Evolutionary conservation across 495 filamentous ascomycete species (phyloP).

Genomic region (Tuber umbilicatum): DNA sequence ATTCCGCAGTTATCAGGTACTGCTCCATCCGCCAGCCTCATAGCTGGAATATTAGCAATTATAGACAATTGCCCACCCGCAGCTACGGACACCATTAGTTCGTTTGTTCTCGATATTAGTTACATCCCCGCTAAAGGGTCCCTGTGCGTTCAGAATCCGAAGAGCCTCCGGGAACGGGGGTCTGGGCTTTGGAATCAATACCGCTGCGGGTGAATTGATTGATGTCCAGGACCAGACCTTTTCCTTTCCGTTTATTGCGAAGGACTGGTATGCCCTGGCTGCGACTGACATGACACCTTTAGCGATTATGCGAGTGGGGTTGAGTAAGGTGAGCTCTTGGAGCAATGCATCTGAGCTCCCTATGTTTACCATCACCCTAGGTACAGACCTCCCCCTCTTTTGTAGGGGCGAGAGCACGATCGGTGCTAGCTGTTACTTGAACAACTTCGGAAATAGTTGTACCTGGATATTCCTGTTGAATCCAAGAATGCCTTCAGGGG

Average conservation of each 20-base stretch:
- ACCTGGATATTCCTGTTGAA: too few relatives aligned
- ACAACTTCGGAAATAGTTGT: slow-evolving; percentile 44
- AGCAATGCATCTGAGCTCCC: slow-evolving; percentile 59
- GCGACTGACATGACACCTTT: slow-evolving; percentile 53
- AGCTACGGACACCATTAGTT: too few relatives aligned
- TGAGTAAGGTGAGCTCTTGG: slow-evolving; percentile 53
- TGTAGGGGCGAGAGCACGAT: slow-evolving; percentile 66
- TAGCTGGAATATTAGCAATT: too few relatives aligned
- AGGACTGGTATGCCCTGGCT: slow-evolving; percentile 62
- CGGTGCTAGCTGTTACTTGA: slow-evolving; percentile 55
- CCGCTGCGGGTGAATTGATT: slow-evolving; percentile 61
- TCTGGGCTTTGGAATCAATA: too few relatives aligned
- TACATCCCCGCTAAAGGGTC: too few relatives aligned
- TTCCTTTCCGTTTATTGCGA: slow-evolving; percentile 65
- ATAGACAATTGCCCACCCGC: too few relatives aligned
- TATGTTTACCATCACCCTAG: slow-evolving; percentile 68
- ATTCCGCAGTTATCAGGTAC: too few relatives aligned
- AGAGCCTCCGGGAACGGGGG: too few relatives aligned
- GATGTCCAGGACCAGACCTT: slow-evolving; percentile 73
- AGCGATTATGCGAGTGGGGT: slow-evolving; percentile 49
- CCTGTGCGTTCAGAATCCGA: too few relatives aligned
- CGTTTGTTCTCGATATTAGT: too few relatives aligned
- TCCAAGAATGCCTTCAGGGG: too few relatives aligned
- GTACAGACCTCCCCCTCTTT: slow-evolving; percentile 57
- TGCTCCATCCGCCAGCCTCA: too few relatives aligned